phyloP scores from a whole-genome alignment of 108 stramenopile genomes.

The Cyclotella kingstonii region DNA sequence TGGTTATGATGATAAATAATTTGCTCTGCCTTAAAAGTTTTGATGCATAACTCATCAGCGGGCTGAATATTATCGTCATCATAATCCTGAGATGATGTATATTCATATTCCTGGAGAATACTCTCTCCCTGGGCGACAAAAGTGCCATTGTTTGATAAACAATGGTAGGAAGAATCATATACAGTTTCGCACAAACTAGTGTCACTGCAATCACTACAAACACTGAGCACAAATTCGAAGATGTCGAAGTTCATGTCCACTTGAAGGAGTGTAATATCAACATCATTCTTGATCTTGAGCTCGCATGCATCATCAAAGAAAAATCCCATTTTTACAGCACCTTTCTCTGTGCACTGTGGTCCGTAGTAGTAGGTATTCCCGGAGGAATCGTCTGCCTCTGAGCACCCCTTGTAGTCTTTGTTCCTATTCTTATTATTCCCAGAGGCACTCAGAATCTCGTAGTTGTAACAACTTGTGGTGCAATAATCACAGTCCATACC shows the following conservation, averaged over 20 bases:
- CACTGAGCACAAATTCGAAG: background rate
- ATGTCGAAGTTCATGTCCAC: background rate
- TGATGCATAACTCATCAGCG: slow-evolving; percentile 1
- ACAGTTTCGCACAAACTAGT: background rate
- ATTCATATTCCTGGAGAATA: background rate
- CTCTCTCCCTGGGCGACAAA: background rate
- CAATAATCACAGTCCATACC: background rate
- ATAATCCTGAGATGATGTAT: background rate
- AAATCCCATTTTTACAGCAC: background rate
- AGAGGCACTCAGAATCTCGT: background rate
- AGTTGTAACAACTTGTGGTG: background rate
- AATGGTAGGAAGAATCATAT: slow-evolving; percentile 4
- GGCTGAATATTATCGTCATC: background rate
- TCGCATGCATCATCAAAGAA: slow-evolving; percentile 3
- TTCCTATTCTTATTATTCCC: background rate
- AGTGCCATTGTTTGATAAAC: background rate
- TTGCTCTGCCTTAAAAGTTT: background rate
- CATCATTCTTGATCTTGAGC: slow-evolving; percentile 1
- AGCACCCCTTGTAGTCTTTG: background rate
- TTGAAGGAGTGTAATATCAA: background rate
- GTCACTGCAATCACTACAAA: background rate
- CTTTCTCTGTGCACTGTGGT: background rate
- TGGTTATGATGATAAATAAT: slow-evolving; percentile 5
- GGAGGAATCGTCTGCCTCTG: background rate
- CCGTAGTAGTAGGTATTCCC: background rate